Conservation (phyloP, 495 filamentous ascomycete genomes). For the Coniosporium apollinis region DNA sequence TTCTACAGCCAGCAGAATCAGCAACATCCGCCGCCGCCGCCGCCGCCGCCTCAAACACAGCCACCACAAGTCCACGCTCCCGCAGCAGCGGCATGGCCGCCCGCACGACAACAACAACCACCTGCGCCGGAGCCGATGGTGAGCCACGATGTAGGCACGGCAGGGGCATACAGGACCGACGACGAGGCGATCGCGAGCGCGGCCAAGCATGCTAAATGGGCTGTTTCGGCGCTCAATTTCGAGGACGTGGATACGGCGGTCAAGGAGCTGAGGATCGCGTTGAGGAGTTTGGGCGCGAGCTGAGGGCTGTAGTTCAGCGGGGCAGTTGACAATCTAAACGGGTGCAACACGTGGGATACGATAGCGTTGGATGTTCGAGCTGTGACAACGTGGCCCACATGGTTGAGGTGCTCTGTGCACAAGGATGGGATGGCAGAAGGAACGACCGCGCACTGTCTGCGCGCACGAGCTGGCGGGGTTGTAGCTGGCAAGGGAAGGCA, state of each 20-base stretch:
- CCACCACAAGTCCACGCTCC: background rate
- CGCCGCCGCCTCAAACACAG: slow-evolving; percentile 9
- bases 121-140: background rate
- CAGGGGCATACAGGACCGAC: slow-evolving; percentile 31
- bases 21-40: slow-evolving; percentile 8
- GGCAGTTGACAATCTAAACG: too few relatives aligned
- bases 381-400: too few relatives aligned
- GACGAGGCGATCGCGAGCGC: slow-evolving; percentile 61
- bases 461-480: too few relatives aligned
- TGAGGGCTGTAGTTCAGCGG: too few relatives aligned
- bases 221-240: slow-evolving; percentile 90
- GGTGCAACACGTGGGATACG: too few relatives aligned
- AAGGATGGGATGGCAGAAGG: too few relatives aligned
- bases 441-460: too few relatives aligned
- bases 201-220: slow-evolving; percentile 95
- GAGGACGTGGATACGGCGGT: slow-evolving; percentile 89
- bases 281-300: slow-evolving; percentile 45
- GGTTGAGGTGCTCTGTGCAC: too few relatives aligned
- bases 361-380: too few relatives aligned
- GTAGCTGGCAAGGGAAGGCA: too few relatives aligned
- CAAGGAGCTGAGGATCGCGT: slow-evolving; percentile 60
- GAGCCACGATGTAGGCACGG: slow-evolving; percentile 7
- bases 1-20: slow-evolving; percentile 7
- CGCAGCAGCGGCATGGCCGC: background rate
- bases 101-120: too few relatives aligned